Percentiles rank a stretch among this genome's conserved stretches.
Conservation (phyloP, 257 asterid genomes). For the Eustoma russellianum region DNA sequence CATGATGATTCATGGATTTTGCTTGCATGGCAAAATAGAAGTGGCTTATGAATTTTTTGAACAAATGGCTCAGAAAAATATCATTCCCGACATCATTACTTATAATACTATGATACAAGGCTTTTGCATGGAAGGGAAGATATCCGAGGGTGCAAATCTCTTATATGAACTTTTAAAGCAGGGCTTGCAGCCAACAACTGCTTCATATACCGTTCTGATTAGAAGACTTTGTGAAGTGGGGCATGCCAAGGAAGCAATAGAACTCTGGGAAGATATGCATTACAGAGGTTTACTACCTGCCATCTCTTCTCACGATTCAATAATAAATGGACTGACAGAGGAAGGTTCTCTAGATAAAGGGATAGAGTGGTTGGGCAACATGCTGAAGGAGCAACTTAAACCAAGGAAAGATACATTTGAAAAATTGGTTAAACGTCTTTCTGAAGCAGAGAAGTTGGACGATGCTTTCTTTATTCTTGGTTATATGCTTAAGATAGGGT, state of each 20-base stretch:
- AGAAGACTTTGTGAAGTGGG: constrained; percentile 38
- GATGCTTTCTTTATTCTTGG: constrained; percentile 36
- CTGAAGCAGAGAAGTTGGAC: constrained; percentile 26
- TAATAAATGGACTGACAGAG: constrained; percentile 38
- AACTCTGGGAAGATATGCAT: constrained; percentile 46
- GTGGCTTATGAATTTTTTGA: constrained; percentile 41
- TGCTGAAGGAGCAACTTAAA: constrained; percentile 32
- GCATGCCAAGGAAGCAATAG: constrained; percentile 40
- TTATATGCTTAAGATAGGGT: constrained; percentile 47
- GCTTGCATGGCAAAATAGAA: constrained; percentile 36
- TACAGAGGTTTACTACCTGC: constrained; percentile 38
- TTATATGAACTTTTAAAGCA: constrained; percentile 32
- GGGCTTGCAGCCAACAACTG: constrained; percentile 36
- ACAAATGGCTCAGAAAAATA: constrained; percentile 41
- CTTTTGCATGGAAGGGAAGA: constrained; percentile 32
- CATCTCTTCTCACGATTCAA: constrained; percentile 21
- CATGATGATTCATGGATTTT: constrained; percentile 53
- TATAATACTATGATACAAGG: constrained; percentile 47
- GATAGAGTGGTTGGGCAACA: constrained; percentile 34
- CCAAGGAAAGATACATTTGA: constrained; percentile 44
- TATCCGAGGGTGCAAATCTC: constrained; percentile 27
- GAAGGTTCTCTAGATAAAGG: constrained; percentile 35
- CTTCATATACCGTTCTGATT: constrained; percentile 33
- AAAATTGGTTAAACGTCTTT: constrained; percentile 32
- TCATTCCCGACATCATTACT: constrained; percentile 33